phyloP scores from a whole-genome alignment of 139 green algal species.

The Desmodesmus armatus region DNA sequence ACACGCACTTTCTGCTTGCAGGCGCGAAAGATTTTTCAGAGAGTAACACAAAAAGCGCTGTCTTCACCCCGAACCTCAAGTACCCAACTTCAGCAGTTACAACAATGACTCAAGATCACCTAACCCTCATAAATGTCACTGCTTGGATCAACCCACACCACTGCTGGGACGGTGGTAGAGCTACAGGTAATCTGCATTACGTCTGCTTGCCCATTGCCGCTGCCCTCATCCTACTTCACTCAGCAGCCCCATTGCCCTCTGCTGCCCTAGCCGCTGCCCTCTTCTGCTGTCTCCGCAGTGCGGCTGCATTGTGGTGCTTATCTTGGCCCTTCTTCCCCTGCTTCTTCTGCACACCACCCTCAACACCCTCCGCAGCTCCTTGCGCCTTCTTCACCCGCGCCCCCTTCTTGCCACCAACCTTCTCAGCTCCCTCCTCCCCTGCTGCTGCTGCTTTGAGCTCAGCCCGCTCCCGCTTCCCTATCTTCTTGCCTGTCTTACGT shows the following conservation, averaged over 20 bases:
- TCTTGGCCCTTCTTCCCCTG: background rate
- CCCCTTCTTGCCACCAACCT: background rate
- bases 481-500: conserved; percentile 20
- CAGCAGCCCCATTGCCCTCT: background rate
- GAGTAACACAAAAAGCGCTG: no score
- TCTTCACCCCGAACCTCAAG: no score
- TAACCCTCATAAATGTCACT: no score
- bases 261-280: conserved; percentile 1
- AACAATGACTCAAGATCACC: no score
- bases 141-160: no score
- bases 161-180: no score
- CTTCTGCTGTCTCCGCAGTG: background rate
- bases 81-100: no score
- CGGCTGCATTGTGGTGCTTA: background rate
- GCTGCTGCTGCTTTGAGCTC: conserved; percentile 28
- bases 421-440: background rate
- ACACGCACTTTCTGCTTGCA: no score
- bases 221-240: no score
- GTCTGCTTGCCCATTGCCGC: no score
- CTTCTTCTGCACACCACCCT: background rate
- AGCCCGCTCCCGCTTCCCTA: conserved; percentile 13
- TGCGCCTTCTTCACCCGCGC: background rate
- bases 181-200: no score
- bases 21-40: no score
- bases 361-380: background rate